Evolutionary conservation across 306 rosid species (phyloP).

Genomic region (Vigna nakashimae): DNA sequence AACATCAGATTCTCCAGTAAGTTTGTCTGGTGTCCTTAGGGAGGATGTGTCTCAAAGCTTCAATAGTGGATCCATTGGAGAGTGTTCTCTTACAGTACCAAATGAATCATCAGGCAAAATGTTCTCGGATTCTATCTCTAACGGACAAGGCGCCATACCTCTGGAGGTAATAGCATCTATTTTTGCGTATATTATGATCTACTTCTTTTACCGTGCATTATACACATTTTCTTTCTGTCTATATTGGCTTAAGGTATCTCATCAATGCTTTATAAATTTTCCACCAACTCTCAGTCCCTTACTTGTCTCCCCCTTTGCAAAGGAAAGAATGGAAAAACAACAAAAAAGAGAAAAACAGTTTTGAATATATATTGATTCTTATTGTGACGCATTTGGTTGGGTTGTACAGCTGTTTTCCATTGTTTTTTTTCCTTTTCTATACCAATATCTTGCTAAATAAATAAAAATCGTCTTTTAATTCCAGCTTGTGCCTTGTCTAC

Average conservation of each 20-base stretch:
- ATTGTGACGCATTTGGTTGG: background rate
- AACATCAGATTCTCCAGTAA: constrained; percentile 49
- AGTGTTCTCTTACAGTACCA: constrained; percentile 57
- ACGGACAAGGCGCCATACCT: constrained; percentile 57
- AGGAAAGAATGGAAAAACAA: constrained; percentile 1
- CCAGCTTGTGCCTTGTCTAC: constrained; percentile 34
- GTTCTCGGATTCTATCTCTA: constrained; percentile 50
- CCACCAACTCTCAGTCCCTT: background rate
- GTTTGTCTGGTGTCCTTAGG: constrained; percentile 52
- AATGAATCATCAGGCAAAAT: constrained; percentile 57
- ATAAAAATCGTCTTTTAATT: constrained; percentile 19
- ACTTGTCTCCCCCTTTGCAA: background rate
- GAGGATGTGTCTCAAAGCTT: constrained; percentile 64
- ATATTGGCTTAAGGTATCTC: background rate
- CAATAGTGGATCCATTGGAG: constrained; percentile 55
- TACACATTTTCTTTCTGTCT: constrained; percentile 30
- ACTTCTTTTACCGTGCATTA: constrained; percentile 8
- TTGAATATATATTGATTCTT: constrained; percentile 13
- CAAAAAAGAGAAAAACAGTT: background rate
- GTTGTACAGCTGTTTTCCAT: constrained; percentile 24
- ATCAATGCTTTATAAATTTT: background rate
- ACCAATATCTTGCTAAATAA: background rate
- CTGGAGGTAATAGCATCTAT: constrained; percentile 64
- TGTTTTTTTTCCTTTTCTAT: background rate
- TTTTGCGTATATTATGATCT: constrained; percentile 22